A percentile compares a stretch with the other conserved stretches of the same genome.
phyloP scores from a whole-genome alignment of 164 flowering plant species.

The Euptelea pleiosperma region DNA sequence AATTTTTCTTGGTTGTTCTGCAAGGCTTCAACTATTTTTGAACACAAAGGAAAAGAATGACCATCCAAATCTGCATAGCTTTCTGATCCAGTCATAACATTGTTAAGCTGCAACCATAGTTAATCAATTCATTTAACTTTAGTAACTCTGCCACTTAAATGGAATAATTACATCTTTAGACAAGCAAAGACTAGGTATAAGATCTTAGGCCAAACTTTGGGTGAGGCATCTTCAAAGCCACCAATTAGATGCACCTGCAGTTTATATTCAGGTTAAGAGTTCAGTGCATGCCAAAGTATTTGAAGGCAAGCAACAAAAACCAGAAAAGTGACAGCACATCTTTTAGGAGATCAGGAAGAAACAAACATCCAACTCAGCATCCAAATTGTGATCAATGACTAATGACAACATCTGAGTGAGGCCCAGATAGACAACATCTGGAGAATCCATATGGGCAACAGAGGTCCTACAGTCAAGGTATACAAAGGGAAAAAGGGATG shows the following conservation, averaged over 20 bases:
- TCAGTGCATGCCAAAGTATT: conserved; percentile 3
- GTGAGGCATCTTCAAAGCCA: conserved; percentile 63
- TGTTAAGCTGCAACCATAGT: conserved; percentile 44
- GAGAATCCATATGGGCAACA: conserved; percentile 85
- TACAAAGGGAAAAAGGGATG: conserved; percentile 2
- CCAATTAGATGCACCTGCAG: conserved; percentile 94
- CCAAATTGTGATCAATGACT: conserved; percentile 34
- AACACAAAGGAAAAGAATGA: conserved; percentile 72
- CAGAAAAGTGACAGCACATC: neutral
- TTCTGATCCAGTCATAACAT: conserved; percentile 19
- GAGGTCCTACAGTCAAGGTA: conserved; percentile 58
- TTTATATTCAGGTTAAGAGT: conserved; percentile 5
- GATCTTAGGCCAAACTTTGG: conserved; percentile 42
- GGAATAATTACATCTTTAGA: conserved; percentile 17
- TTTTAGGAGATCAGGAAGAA: neutral
- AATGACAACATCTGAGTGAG: conserved; percentile 67
- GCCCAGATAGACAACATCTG: conserved; percentile 60
- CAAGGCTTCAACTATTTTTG: conserved; percentile 57
- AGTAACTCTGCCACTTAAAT: conserved; percentile 19
- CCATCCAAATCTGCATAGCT: conserved; percentile 30
- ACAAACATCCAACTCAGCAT: conserved; percentile 61
- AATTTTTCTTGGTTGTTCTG: conserved; percentile 42
- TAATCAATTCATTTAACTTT: conserved; percentile 14
- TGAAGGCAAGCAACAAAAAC: conserved; percentile 2
- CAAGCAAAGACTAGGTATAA: conserved; percentile 24